These are phyloP conservation scores for Aspergillus cristatus DNA, from an alignment of 495 filamentous ascomycete genomes.

Conservation along the genomic window DNA sequence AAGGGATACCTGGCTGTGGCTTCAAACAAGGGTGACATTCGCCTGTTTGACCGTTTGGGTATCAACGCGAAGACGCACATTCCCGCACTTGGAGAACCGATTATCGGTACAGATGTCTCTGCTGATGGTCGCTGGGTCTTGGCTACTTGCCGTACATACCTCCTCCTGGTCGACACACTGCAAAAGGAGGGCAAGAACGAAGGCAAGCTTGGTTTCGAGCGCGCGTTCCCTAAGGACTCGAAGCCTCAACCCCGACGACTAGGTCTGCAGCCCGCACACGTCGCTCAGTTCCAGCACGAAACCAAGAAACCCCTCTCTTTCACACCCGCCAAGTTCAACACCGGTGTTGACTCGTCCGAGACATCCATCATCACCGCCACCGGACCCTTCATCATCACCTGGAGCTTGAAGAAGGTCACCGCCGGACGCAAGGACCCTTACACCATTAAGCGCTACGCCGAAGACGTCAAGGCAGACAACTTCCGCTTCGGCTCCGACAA, in stretches of 20 bases:
- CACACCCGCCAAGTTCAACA: constrained; percentile 90
- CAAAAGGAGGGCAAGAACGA: constrained; percentile 94
- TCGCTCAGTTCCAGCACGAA: constrained; percentile 95
- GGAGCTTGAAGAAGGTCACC: constrained; percentile 85
- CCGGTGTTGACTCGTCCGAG: constrained; percentile 67
- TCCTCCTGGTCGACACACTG: constrained; percentile 82
- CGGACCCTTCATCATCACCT: constrained; percentile 93
- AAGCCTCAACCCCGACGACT: constrained; percentile 93
- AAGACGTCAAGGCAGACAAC: constrained; percentile 97
- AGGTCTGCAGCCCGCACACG: constrained; percentile 75
- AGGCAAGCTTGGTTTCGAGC: constrained; percentile 95
- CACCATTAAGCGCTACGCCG: constrained; percentile 88
- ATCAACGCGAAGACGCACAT: constrained; percentile 97
- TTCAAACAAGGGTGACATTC: constrained; percentile 94
- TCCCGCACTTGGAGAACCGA: constrained; percentile 88
- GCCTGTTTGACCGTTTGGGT: constrained; percentile 90
- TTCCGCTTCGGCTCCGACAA: constrained; percentile 96
- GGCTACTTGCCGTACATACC: constrained; percentile 88
- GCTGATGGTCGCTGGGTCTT: constrained; percentile 94
- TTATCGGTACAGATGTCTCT: constrained; percentile 88
- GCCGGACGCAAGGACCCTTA: constrained; percentile 76
- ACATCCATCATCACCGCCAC: constrained; percentile 96
- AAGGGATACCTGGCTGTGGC: constrained; percentile 95
- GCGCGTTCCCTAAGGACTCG: constrained; percentile 78
- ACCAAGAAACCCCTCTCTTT: constrained; percentile 79